Conservation (phyloP, 177 flowering plant species). For the Telopea speciosissima region DNA sequence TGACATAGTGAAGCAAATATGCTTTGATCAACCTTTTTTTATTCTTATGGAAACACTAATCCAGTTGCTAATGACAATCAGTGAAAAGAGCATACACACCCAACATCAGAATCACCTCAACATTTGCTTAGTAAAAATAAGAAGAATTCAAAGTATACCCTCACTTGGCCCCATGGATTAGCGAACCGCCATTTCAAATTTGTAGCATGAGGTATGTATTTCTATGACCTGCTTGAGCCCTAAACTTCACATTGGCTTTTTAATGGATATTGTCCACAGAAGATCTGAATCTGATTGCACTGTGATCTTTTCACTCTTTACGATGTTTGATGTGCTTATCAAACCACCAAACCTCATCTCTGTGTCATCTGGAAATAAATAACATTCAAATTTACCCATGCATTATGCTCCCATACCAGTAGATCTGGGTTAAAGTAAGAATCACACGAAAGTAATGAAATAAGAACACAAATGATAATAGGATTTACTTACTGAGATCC, state of each 20-base stretch:
- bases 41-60: too few relatives aligned
- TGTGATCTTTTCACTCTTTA: conserved; percentile 53
- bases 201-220: not conserved
- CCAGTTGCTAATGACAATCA: too few relatives aligned
- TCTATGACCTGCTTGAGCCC: too few relatives aligned
- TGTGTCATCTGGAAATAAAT: conserved; percentile 47
- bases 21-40: too few relatives aligned
- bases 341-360: conserved; percentile 84
- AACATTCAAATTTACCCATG: not conserved
- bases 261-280: conserved; percentile 89
- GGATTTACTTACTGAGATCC: conserved; percentile 72
- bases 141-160: too few relatives aligned
- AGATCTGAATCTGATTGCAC: conserved; percentile 80
- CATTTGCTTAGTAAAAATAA: too few relatives aligned
- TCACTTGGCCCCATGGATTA: not conserved
- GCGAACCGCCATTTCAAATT: too few relatives aligned
- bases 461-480: not conserved
- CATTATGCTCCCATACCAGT: not conserved
- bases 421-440: not conserved
- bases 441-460: too few relatives aligned
- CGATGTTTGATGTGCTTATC: conserved; percentile 81
- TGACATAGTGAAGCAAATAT: too few relatives aligned
- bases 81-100: too few relatives aligned
- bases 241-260: conserved; percentile 5
- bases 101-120: too few relatives aligned